Evolutionary conservation across 2,329 filamentous ascomycete species (phyloP).

Genomic region (Colletotrichum aenigma): DNA sequence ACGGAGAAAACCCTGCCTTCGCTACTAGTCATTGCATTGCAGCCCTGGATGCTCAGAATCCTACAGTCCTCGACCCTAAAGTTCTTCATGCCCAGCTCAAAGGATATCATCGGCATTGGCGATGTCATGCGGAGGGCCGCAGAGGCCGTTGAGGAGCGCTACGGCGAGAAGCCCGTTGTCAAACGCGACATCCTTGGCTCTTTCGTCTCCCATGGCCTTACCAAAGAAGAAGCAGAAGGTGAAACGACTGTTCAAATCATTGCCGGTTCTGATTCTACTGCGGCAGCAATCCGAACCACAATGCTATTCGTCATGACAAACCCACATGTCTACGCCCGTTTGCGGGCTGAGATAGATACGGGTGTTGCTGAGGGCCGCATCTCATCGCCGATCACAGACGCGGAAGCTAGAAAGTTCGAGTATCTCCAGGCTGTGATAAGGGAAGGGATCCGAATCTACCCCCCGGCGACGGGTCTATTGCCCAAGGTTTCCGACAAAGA

Average conservation of each 20-base stretch:
- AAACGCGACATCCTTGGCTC: slow-evolving; percentile 39
- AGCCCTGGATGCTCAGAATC: slow-evolving; percentile 43
- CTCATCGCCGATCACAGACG: slow-evolving; percentile 31
- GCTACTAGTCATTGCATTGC: slow-evolving; percentile 46
- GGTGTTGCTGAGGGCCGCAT: slow-evolving; percentile 29
- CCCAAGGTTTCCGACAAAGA: slow-evolving; percentile 40
- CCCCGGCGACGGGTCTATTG: slow-evolving; percentile 38
- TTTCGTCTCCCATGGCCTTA: slow-evolving; percentile 39
- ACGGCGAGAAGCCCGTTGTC: slow-evolving; percentile 28
- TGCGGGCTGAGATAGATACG: slow-evolving; percentile 48
- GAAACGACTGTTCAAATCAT: slow-evolving; percentile 41
- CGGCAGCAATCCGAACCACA: slow-evolving; percentile 56
- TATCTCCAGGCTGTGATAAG: slow-evolving; percentile 55
- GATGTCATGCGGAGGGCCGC: slow-evolving; percentile 37
- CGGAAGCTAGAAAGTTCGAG: slow-evolving; percentile 37
- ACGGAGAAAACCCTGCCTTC: slow-evolving; percentile 43
- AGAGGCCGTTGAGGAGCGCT: slow-evolving; percentile 30
- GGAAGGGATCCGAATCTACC: slow-evolving; percentile 45
- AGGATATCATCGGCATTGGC: slow-evolving; percentile 28
- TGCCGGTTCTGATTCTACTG: slow-evolving; percentile 63
- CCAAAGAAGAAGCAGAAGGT: slow-evolving; percentile 40
- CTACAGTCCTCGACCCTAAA: slow-evolving; percentile 43
- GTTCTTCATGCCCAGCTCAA: slow-evolving; percentile 34
- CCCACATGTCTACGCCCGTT: slow-evolving; percentile 45
- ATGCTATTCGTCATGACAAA: slow-evolving; percentile 56